Evolutionary conservation across 208 protist genomes (phyloP).

Genomic region (Tetramitus jugosus): DNA sequence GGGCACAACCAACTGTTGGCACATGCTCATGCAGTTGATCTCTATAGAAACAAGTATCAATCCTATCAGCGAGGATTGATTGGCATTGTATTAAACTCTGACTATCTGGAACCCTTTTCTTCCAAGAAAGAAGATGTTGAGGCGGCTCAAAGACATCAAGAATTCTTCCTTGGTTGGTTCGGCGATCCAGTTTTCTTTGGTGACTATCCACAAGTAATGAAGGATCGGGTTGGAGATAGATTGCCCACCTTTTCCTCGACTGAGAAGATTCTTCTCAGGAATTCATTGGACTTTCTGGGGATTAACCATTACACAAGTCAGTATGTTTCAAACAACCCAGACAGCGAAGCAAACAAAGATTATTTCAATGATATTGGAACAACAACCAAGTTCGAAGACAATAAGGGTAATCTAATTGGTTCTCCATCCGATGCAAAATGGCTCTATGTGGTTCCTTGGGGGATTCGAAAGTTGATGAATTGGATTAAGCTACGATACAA

Average conservation of each 20-base stretch:
- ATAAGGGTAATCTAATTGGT: not conserved
- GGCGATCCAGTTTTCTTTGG: conserved; percentile 28
- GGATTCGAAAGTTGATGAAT: not conserved
- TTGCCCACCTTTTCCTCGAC: not conserved
- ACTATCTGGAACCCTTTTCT: not conserved
- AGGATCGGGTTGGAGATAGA: not conserved
- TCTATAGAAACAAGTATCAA: conserved; percentile 12
- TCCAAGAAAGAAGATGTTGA: conserved; percentile 7
- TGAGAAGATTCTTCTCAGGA: conserved; percentile 3
- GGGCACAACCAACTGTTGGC: not conserved
- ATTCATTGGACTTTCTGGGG: conserved; percentile 15
- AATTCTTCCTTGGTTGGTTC: conserved; percentile 28
- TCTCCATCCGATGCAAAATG: not conserved
- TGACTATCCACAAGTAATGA: conserved; percentile 28
- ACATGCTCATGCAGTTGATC: conserved; percentile 15
- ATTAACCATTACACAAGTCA: conserved; percentile 23
- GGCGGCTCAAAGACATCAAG: conserved; percentile 7
- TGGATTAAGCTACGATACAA: conserved; percentile 4
- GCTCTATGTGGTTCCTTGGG: conserved; percentile 9
- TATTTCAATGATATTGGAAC: not conserved
- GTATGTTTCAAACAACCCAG: not conserved
- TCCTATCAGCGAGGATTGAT: conserved; percentile 19
- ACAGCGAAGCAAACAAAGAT: not conserved
- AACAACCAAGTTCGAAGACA: not conserved
- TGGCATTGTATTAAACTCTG: conserved; percentile 25